Conservation (phyloP, 805 yeast species). For the Nakazawaea populi region DNA sequence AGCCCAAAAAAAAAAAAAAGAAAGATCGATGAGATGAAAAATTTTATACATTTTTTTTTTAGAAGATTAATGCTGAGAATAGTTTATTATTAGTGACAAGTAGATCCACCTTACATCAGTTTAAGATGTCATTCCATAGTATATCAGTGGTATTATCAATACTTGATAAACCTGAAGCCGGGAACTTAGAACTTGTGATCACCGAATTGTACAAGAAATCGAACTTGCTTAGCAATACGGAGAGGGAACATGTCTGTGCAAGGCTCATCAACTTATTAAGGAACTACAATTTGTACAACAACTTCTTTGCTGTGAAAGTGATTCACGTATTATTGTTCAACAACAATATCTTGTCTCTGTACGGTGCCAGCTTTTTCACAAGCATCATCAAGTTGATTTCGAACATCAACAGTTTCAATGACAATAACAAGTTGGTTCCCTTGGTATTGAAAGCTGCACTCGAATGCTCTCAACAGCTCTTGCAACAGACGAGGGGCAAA, state of each 20-base stretch:
- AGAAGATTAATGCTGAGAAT: too few species aligned
- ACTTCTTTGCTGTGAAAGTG: slow-evolving; percentile 59
- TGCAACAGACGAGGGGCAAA: slow-evolving; percentile 61
- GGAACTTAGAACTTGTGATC: slow-evolving; percentile 2
- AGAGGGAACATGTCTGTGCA: slow-evolving; percentile 43
- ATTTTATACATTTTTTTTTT: neutral
- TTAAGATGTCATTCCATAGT: slow-evolving; percentile 2
- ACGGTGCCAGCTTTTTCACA: slow-evolving; percentile 33
- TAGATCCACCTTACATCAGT: too few species aligned
- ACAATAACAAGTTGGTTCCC: slow-evolving; percentile 22
- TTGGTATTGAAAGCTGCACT: slow-evolving; percentile 28
- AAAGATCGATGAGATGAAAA: neutral
- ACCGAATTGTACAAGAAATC: slow-evolving; percentile 5
- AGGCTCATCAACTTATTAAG: slow-evolving; percentile 36
- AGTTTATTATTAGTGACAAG: too few species aligned
- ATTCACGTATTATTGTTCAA: slow-evolving; percentile 34
- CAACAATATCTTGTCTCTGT: slow-evolving; percentile 31
- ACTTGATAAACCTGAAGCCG: slow-evolving; percentile 4
- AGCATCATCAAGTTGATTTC: slow-evolving; percentile 36
- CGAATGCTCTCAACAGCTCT: slow-evolving; percentile 34
- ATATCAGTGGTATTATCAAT: neutral
- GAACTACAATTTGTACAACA: slow-evolving; percentile 35
- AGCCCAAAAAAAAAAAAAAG: neutral
- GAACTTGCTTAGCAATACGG: slow-evolving; percentile 26
- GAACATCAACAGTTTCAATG: slow-evolving; percentile 29